A percentile compares a stretch with the other conserved stretches of the same genome.
Conservation (phyloP, 2,329 filamentous ascomycete genomes). For the Dryadomyces sulphureus region DNA sequence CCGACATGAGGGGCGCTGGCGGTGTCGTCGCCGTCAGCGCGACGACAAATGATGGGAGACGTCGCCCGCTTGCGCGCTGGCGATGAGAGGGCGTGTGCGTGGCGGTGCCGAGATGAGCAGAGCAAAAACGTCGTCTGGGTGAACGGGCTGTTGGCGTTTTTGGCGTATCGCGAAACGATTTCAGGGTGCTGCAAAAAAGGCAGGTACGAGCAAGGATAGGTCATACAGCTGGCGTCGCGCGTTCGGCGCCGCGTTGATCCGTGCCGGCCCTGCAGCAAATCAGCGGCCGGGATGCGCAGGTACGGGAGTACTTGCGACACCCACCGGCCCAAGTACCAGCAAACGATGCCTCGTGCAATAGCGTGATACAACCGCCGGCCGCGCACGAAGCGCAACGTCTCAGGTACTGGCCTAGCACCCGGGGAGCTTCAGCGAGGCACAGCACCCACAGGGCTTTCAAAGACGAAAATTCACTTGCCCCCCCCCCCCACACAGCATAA, state of each 20-base stretch:
- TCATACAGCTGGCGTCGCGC: constrained; percentile 9
- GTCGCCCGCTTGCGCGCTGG: neutral
- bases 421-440: neutral
- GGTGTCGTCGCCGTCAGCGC: constrained; percentile 22
- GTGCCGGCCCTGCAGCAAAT: constrained; percentile 9
- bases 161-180: neutral
- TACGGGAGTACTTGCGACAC: no score
- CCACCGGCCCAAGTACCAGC: no score
- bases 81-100: neutral
- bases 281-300: constrained; percentile 10
- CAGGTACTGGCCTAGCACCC: neutral
- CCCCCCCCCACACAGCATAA: no score
- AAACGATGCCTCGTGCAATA: neutral
- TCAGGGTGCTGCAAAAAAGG: constrained; percentile 1
- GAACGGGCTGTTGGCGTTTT: no score
- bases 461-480: neutral
- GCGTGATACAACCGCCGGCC: neutral
- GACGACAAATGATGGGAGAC: constrained; percentile 14
- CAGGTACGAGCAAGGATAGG: neutral
- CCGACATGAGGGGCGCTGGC: constrained; percentile 24
- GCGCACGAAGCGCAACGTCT: neutral
- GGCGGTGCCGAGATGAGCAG: neutral
- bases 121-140: constrained; percentile 1
- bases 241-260: constrained; percentile 4
- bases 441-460: constrained; percentile 1